Base-by-base conservation (phyloP, 345 rosid species). In the Camelina sativa region DNA sequence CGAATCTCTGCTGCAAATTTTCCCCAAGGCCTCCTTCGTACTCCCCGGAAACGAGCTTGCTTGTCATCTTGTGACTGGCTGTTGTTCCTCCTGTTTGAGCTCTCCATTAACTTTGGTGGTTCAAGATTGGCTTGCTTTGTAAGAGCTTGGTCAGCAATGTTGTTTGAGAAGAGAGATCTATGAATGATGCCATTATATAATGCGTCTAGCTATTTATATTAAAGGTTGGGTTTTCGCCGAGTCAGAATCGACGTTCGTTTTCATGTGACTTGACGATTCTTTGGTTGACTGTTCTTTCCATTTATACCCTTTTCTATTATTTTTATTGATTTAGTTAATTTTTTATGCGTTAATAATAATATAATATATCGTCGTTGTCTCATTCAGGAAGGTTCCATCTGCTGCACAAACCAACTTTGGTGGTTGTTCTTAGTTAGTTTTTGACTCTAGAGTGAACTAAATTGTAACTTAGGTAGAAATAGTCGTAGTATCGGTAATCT, bases 1-100 rank as follows among this genome's bases (percentile, higher is more conserved):
- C 93, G 88, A 71, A 93, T 93, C 85, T 93, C 96, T 1, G 92
- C 93, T n/a, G 96, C 97, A 52, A 66, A 90, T 65, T 90, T 90
- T 0, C 97, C 97, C 97, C 97, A 93, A 0, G 96, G 97, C 32
- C 97, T 80, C 77, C 84, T 69, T 54, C 97, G 69, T 4, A 87
- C 92, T 0, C 95, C 92, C 60, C 89, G 82, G 35, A 81, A 87
- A 28, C 85, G 81, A 37, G 78, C 77, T 58, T 77, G 73, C 35
- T 58, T 61, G 69, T 77, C 80, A 38, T 77, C 80, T 58, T 71
- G 80, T 50, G 35, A 7, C 13, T 71, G 75, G 46, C 62, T 80
- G 69, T 69, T 46, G 76, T 46, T 44, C 22, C 71, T 72, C 67
- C 77, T 57, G 41, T 70, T 65, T 79, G 73, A 59, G n/a, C 83